Evolutionary conservation across 75 land plant species (phyloP).

Genomic region (Isoetes taiwanensis): DNA sequence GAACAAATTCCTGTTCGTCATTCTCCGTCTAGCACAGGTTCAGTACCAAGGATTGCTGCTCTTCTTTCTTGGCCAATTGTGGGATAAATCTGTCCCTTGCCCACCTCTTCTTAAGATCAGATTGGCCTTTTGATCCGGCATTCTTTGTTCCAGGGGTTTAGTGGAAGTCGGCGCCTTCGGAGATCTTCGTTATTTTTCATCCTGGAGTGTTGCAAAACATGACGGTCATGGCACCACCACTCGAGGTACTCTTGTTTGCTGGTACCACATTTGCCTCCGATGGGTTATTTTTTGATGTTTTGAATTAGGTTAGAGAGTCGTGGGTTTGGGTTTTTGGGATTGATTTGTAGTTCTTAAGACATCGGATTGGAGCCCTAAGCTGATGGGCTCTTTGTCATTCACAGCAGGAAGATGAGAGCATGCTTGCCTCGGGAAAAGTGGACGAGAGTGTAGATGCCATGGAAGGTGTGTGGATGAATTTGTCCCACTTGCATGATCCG

Average conservation of each 20-base stretch:
- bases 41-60: too few relatives aligned
- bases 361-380: not conserved
- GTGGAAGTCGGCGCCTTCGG: too few relatives aligned
- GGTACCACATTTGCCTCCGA: not conserved
- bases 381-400: constrained; percentile 11
- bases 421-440: constrained; percentile 73
- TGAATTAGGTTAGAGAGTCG: not conserved
- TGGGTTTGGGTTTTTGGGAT: constrained; percentile 1
- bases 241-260: constrained; percentile 16
- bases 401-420: constrained; percentile 88
- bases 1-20: too few relatives aligned
- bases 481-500: not conserved
- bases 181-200: too few relatives aligned
- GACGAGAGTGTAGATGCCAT: constrained; percentile 68
- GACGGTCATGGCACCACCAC: constrained; percentile 24
- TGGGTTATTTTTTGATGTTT: not conserved
- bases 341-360: not conserved
- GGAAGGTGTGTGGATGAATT: constrained; percentile 46
- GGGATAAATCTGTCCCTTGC: too few relatives aligned
- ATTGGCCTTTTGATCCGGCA: too few relatives aligned
- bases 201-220: too few relatives aligned
- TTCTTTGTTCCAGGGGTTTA: too few relatives aligned
- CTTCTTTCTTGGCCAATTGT: too few relatives aligned
- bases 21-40: too few relatives aligned
- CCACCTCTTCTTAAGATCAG: too few relatives aligned